Base-by-base conservation (phyloP, 2,329 filamentous ascomycete genomes). In the Aspergillus oerlinghausenensis region DNA sequence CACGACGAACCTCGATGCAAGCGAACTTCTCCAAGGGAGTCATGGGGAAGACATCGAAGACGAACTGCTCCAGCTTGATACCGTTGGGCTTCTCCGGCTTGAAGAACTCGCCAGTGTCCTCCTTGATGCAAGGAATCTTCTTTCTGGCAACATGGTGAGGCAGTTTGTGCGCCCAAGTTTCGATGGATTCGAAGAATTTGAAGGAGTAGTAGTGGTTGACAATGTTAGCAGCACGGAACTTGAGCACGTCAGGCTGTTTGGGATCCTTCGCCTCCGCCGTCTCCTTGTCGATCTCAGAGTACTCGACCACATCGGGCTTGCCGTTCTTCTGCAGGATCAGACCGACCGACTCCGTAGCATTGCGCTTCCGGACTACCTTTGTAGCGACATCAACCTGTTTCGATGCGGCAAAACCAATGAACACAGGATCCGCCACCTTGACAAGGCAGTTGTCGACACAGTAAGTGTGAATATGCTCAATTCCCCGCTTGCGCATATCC, bases 161-260 rank as follows among this genome's bases (percentile, higher is more conserved):
- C 52, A 99, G 84, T 74, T 88, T 86, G 78, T 92, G 83, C 19
- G 85, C 86, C 90, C 91, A 97, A 66, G 86, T 79, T 56, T 94
- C 92, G 66, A 97, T 96, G 62, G 85, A 88, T 75, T 96, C 89
- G 50, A 99, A 84, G 83, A 97, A 97, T 65, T 84, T 80, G 81
- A 92, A 93, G 49, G 91, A 96, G 81, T 99, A 99, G 84, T 97
- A 99, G 83, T 99, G 94, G 82, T 99, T 99, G 79, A 99, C 94
- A 67, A 99, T 99, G 81, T 99, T 99, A 70, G 93, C 94, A 56
- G 94, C 93, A 60, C 94, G 89, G 86, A 96, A 97, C 77, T 93
- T 95, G 72, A 99, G 87, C 54, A 97, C 81, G 56, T 85, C 87
- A 3, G 85, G 80, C 69, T 96, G 87, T 75, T 89, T 89, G 54